Conservation (phyloP, 257 asterid species). For the Mentha longifolia region DNA sequence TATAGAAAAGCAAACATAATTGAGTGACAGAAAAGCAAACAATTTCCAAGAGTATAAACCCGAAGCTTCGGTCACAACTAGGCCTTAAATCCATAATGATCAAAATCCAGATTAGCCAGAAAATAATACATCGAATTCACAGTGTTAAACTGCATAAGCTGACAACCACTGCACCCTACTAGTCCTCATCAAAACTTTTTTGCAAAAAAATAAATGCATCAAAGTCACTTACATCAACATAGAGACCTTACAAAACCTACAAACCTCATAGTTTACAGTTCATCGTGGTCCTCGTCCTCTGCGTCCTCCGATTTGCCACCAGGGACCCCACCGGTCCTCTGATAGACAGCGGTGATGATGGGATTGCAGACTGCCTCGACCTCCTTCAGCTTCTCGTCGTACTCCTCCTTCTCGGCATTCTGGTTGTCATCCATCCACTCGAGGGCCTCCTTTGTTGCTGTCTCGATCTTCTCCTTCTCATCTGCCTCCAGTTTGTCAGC, state of each 20-base stretch:
- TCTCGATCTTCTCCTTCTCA: slow-evolving; percentile 94
- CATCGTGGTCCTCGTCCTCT: slow-evolving; percentile 73
- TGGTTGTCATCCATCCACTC: slow-evolving; percentile 98
- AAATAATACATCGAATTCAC: not conserved
- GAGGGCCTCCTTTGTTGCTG: slow-evolving; percentile 87
- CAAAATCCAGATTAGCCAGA: slow-evolving; percentile 4
- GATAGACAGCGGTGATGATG: slow-evolving; percentile 85
- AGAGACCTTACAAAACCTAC: slow-evolving; percentile 11
- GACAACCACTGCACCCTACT: not conserved
- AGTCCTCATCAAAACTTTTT: slow-evolving; percentile 33
- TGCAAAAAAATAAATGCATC: slow-evolving; percentile 24
- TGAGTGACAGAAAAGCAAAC: not conserved
- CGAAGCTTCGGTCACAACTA: not conserved
- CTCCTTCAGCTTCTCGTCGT: slow-evolving; percentile 94
- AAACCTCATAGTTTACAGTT: slow-evolving; percentile 40
- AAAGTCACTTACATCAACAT: slow-evolving; percentile 1
- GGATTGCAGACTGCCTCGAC: slow-evolving; percentile 94
- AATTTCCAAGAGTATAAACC: not conserved
- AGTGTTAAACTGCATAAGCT: not conserved
- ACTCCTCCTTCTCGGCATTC: slow-evolving; percentile 83
- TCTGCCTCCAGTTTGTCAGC: slow-evolving; percentile 84
- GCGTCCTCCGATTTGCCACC: slow-evolving; percentile 60
- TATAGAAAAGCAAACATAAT: too few species aligned
- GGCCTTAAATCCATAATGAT: not conserved
- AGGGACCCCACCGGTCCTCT: slow-evolving; percentile 88